Conservation (phyloP, 208 protist genomes). For the Novymonas esmeraldas region DNA sequence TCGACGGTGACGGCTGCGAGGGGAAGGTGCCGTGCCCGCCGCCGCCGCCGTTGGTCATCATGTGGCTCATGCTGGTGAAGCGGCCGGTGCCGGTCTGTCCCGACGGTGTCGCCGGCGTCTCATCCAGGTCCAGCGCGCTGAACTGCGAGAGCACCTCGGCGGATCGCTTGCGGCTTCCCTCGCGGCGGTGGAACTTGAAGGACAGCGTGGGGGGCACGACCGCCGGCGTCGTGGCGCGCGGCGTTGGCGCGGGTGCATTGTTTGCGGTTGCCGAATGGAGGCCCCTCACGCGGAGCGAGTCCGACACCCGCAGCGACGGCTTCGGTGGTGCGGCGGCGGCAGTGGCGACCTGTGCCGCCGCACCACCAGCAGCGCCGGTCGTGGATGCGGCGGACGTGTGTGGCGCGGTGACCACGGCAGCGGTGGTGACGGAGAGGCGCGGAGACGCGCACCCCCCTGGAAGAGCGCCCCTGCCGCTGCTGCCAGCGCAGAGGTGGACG, state of each 20-base stretch:
- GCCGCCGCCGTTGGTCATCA: background rate
- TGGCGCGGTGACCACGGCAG: no score
- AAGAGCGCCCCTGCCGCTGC: background rate
- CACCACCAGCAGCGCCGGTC: background rate
- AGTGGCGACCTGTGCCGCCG: background rate
- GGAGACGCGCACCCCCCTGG: background rate
- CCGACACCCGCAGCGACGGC: background rate
- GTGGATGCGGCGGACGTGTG: no score
- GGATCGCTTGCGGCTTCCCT: conserved; percentile 61
- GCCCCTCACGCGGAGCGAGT: background rate
- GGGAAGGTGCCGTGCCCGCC: conserved; percentile 11
- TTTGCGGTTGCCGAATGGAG: background rate
- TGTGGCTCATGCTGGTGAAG: conserved; percentile 11
- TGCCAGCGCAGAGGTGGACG: conserved; percentile 28
- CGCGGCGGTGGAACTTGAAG: conserved; percentile 44
- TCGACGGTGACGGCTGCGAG: conserved; percentile 31
- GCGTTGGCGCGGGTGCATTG: background rate
- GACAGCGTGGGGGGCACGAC: background rate
- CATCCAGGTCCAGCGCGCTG: conserved; percentile 72
- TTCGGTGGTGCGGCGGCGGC: conserved; percentile 11
- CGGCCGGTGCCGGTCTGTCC: conserved; percentile 15
- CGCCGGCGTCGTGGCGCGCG: background rate
- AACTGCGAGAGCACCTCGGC: conserved; percentile 68
- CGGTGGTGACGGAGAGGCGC: background rate
- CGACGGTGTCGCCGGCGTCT: conserved; percentile 32